Base-by-base conservation (phyloP, 495 filamentous ascomycete genomes). In the Rusavskia elegans region DNA sequence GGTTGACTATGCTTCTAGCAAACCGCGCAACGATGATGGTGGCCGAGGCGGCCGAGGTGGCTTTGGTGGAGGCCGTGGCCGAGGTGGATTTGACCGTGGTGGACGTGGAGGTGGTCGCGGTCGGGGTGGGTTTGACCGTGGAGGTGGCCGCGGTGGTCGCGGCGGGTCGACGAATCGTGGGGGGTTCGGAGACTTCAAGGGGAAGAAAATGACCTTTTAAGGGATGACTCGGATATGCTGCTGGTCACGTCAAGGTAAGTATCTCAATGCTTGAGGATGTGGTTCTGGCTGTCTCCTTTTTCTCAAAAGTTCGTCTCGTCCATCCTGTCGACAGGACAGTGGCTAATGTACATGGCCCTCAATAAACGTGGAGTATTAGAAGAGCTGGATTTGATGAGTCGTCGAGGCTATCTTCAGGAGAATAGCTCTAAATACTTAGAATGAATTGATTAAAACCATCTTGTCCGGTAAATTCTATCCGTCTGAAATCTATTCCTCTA, bases 201-300 rank as follows among this genome's bases (percentile, higher is more conserved):
- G 92, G 61, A 83, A 82, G 75, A 95, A 93, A 80, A 81, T 79
- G 67, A 92, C 83, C 57, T 96, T 98, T 66, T 86, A 84, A 77
- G 58, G 54, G 39, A 14, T 19, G n/a, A 11, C 6, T n/a, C 39
- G 8, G 30, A 36, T 10, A 14, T 10, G 6, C 32, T 35, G 13
- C 14, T 9, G 6, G n/a, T 42, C n/a, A 42, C 40, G 40, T 42
- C 40, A 13, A 42, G 40, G 40, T 42, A 42, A 42, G 5, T 42
- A 9, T 42, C 16, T 42, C 7, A 7, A 35, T 35, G 32, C 32
- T 35, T 6, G 9, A 35, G 32, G 32, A 11, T 35, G 32, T 10
- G 8, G 3, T 5, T 42, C 14, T 20, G 40, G n/a, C 40, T 42
- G 25, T 27, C 25, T 4, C 25, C 7, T 27, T 27, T 6, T 19